Percentiles rank a stretch among this genome's conserved stretches.
Conservation (phyloP, 805 yeast genomes). For the Teunomyces gatunensis region DNA sequence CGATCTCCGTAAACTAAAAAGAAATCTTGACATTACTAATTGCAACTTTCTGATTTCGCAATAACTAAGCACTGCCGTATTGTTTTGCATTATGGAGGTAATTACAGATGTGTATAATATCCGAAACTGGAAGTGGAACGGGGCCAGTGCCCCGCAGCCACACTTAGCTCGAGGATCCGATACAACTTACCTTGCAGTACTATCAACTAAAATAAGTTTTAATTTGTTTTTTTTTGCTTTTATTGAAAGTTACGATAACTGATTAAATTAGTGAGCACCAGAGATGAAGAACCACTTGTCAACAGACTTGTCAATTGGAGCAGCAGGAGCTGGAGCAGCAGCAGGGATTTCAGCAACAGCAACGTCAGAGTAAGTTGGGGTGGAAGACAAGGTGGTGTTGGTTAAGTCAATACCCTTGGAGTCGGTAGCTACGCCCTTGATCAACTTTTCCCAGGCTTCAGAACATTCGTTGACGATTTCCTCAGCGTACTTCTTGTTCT, state of each 20-base stretch:
- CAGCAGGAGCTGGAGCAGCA: slow-evolving; percentile 73
- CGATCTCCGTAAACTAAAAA: too few relatives aligned
- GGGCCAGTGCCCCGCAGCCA: too few relatives aligned
- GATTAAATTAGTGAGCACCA: slow-evolving; percentile 52
- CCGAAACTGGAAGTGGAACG: too few relatives aligned
- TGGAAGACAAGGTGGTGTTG: slow-evolving; percentile 65
- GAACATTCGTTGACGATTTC: slow-evolving; percentile 61
- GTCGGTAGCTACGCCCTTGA: slow-evolving; percentile 43
- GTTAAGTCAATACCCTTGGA: slow-evolving; percentile 64
- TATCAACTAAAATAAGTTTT: too few relatives aligned
- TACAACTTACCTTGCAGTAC: too few relatives aligned
- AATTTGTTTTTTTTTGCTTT: too few relatives aligned
- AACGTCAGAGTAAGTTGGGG: slow-evolving; percentile 49
- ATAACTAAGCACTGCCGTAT: too few relatives aligned
- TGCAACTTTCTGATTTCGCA: too few relatives aligned
- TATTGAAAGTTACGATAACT: neutral
- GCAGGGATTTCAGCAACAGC: slow-evolving; percentile 58
- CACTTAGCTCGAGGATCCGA: too few relatives aligned
- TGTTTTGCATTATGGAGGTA: too few relatives aligned
- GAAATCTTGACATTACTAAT: too few relatives aligned
- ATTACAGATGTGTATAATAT: too few relatives aligned
- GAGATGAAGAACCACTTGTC: slow-evolving; percentile 99
- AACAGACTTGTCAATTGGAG: slow-evolving; percentile 92
- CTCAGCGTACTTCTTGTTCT: slow-evolving; percentile 57
- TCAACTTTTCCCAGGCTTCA: slow-evolving; percentile 62